Conservation (phyloP, 1,284 basidiomycete species). For the Leccinum subrobustum region DNA sequence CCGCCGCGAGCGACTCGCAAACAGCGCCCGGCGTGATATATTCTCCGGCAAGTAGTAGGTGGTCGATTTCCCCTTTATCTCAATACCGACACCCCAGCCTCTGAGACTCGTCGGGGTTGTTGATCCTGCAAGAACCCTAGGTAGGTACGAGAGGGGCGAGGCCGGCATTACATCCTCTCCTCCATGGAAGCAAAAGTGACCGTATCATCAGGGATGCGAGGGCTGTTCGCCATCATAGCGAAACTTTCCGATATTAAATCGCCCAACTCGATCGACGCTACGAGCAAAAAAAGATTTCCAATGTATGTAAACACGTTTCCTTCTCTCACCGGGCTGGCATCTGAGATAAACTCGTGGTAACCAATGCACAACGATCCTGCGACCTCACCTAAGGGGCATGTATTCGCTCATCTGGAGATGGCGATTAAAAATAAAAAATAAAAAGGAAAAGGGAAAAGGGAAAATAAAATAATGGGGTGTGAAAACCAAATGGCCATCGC, state of each 20-base stretch:
- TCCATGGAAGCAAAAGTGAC: slow-evolving; percentile 13
- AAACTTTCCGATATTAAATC: slow-evolving; percentile 27
- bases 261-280: slow-evolving; percentile 29
- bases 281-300: slow-evolving; percentile 6
- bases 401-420: slow-evolving; percentile 18
- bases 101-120: not conserved
- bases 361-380: slow-evolving; percentile 25
- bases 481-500: slow-evolving; percentile 17
- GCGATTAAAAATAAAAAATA: slow-evolving; percentile 1
- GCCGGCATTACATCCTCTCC: not conserved
- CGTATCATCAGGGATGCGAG: slow-evolving; percentile 3
- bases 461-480: slow-evolving; percentile 11
- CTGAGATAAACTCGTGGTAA: slow-evolving; percentile 36
- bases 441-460: not conserved
- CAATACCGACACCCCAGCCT: not conserved
- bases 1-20: slow-evolving; percentile 2
- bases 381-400: slow-evolving; percentile 28
- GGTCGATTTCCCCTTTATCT: not conserved
- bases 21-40: slow-evolving; percentile 15
- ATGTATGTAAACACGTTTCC: slow-evolving; percentile 9
- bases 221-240: slow-evolving; percentile 11
- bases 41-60: not conserved
- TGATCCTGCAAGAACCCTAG: slow-evolving; percentile 9
- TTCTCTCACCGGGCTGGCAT: slow-evolving; percentile 24
- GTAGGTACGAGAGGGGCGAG: slow-evolving; percentile 15